These are phyloP conservation scores for Aristolochia contorta DNA, from an alignment of 164 flowering plant species.

Conservation along the genomic window DNA sequence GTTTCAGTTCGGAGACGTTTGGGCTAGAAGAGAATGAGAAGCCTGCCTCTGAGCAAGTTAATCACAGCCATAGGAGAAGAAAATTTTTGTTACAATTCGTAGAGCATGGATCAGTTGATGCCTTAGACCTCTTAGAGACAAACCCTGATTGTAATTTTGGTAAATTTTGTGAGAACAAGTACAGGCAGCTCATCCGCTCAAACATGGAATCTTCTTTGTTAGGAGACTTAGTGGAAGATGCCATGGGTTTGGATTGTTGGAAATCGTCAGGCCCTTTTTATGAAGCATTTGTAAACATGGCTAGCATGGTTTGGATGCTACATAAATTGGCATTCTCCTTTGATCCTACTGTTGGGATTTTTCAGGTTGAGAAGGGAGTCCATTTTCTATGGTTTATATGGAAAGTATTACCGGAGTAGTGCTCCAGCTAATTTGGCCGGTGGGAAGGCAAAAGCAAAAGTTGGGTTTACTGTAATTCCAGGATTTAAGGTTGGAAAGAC, in stretches of 20 bases:
- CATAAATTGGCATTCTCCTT: constrained; percentile 78
- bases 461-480: constrained; percentile 84
- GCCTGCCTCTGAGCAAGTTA: constrained; percentile 17
- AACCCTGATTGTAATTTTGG: constrained; percentile 48
- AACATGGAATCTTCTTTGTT: constrained; percentile 76
- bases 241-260: constrained; percentile 59
- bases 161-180: constrained; percentile 67
- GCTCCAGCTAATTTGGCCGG: background rate
- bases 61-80: constrained; percentile 7
- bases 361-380: constrained; percentile 73
- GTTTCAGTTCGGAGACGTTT: constrained; percentile 48
- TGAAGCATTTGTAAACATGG: constrained; percentile 73
- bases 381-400: constrained; percentile 83
- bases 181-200: constrained; percentile 66
- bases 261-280: constrained; percentile 49
- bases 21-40: constrained; percentile 30
- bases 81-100: constrained; percentile 39
- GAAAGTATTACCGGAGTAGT: constrained; percentile 47
- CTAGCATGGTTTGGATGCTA: constrained; percentile 77
- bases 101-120: constrained; percentile 51
- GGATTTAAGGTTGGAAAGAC: constrained; percentile 81
- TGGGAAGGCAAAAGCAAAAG: constrained; percentile 36
- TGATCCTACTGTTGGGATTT: constrained; percentile 65
- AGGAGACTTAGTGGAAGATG: constrained; percentile 41
- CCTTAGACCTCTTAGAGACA: constrained; percentile 50